Evolutionary conservation across 164 flowering plant genomes (phyloP).

Genomic region (Paratinospora sagittata): DNA sequence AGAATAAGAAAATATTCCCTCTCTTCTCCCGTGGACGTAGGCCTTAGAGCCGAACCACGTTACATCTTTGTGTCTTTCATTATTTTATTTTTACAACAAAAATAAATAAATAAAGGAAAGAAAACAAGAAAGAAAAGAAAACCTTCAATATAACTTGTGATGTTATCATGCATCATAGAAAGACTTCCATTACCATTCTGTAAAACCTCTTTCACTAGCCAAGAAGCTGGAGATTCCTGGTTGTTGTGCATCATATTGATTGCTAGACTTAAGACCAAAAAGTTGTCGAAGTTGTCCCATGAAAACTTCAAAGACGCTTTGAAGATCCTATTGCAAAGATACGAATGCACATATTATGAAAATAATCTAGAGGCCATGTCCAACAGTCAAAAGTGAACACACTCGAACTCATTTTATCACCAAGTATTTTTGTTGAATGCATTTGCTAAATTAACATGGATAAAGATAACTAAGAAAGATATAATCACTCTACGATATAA

Average conservation of each 20-base stretch:
- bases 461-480: too few species aligned
- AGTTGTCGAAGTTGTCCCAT: constrained; percentile 88
- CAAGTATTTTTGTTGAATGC: background rate
- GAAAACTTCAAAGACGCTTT: constrained; percentile 58
- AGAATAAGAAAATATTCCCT: too few species aligned
- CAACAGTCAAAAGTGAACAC: background rate
- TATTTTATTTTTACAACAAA: too few species aligned
- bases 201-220: constrained; percentile 76
- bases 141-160: background rate
- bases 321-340: constrained; percentile 62
- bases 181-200: constrained; percentile 67
- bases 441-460: too few species aligned
- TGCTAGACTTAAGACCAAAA: constrained; percentile 72
- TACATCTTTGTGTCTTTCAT: too few species aligned
- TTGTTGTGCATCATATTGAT: constrained; percentile 29
- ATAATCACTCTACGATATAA: too few species aligned
- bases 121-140: too few species aligned
- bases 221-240: constrained; percentile 43
- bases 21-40: too few species aligned
- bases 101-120: too few species aligned
- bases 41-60: too few species aligned
- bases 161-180: background rate
- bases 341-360: constrained; percentile 16
- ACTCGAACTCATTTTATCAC: background rate
- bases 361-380: constrained; percentile 2